A percentile compares a stretch with the other conserved stretches of the same genome.
These are phyloP conservation scores for Candida coquimbonensis DNA, from an alignment of 805 yeast species.

Conservation along the genomic window DNA sequence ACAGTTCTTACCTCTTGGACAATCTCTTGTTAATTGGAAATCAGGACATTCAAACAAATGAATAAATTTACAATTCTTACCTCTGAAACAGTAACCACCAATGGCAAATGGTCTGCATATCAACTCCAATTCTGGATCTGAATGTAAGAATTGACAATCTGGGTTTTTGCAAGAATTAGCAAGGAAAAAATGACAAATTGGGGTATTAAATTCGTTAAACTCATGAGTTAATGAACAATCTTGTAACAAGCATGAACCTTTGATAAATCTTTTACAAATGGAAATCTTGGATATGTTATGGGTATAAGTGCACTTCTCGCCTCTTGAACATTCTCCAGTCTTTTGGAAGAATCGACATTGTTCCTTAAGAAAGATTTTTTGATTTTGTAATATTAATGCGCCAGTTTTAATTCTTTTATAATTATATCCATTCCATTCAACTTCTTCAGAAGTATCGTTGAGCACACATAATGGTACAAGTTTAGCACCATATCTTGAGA, in stretches of 20 bases:
- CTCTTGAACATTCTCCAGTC: slow-evolving; percentile 39
- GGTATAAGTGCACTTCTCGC: slow-evolving; percentile 41
- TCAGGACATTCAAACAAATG: slow-evolving; percentile 70
- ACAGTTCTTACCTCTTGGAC: slow-evolving; percentile 49
- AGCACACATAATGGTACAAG: slow-evolving; percentile 31
- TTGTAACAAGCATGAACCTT: slow-evolving; percentile 37
- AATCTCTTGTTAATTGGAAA: slow-evolving; percentile 50
- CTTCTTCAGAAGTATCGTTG: slow-evolving; percentile 9
- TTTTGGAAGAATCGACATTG: slow-evolving; percentile 23
- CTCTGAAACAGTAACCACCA: slow-evolving; percentile 63
- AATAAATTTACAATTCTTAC: slow-evolving; percentile 45
- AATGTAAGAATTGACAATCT: slow-evolving; percentile 47
- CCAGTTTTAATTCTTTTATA: slow-evolving; percentile 27
- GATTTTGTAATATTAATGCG: slow-evolving; percentile 16
- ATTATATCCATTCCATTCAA: slow-evolving; percentile 28
- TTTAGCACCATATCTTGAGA: slow-evolving; percentile 31
- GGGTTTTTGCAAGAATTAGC: slow-evolving; percentile 40
- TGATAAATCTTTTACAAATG: slow-evolving; percentile 45
- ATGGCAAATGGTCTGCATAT: slow-evolving; percentile 63
- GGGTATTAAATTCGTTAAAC: slow-evolving; percentile 53
- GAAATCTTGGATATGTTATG: slow-evolving; percentile 48
- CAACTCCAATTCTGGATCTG: slow-evolving; percentile 33
- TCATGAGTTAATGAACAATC: slow-evolving; percentile 52
- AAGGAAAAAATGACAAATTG: slow-evolving; percentile 48
- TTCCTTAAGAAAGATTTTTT: slow-evolving; percentile 19